Base-by-base conservation (phyloP, 257 asterid genomes). In the Capsicum pubescens region DNA sequence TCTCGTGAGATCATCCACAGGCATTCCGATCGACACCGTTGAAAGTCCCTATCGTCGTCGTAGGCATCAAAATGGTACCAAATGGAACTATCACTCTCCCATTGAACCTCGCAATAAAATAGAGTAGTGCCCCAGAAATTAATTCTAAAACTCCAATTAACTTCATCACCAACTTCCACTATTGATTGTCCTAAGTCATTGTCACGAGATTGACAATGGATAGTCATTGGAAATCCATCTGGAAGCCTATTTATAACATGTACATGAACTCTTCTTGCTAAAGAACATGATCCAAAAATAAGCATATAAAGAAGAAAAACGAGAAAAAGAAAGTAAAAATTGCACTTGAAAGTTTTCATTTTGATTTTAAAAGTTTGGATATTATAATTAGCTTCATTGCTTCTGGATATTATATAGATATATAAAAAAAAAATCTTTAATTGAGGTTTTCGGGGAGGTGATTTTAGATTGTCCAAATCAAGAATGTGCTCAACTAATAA, bases 131-230 rank as follows among this genome's bases (percentile, higher is more conserved):
- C 84, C 83, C 88, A 82, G 13, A 89, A 4, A 39, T 89, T 91
- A 21, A 61, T 54, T 0, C 7, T 63, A 79, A 91, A 90, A 16
- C 59, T 82, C 94, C 94, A 91, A 5, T 54, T 57, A 0, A 63
- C 12, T 48, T 84, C 78, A 0, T n/a, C 82, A 0, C 84, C 86
- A 3, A 83, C 85, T 10, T 46, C 79, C 84, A 91, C 5, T 1
- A 82, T 42, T 16, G 84, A 89, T 85, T 70, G 76, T 9, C 90
- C 90, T 11, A 91, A 83, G 21, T 91, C 94, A 32, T 91, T 87
- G 17, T 91, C 89, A 15, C 64, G 61, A 3, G 93, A 90, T 10
- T 79, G 87, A 67, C 92, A 91, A 46, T 91, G 94, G 52, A 91
- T 48, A 71, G 39, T 82, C 83, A 91, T 13, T 9, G 5, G 46